Evolutionary conservation across 1,284 basidiomycete genomes (phyloP), one percentile per base, ranked within the genome.

Genomic region (Athelia sp.): DNA sequence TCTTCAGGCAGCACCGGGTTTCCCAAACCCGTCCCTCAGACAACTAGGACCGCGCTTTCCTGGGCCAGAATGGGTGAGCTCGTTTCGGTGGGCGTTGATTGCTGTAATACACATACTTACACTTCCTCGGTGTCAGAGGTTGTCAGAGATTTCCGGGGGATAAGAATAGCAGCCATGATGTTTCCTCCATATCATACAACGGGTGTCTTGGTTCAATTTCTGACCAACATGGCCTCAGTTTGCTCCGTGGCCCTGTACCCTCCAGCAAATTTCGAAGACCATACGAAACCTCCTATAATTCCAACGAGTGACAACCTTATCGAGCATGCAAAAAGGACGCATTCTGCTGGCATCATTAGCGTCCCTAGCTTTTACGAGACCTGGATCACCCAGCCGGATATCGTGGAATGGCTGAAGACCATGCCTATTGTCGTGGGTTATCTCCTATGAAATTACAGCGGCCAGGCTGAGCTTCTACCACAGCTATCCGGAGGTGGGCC

Each of bases 301-400:
- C 60, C 67, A 0, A 66, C 66, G 3, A 60, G 69, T 1, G 60
- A 64, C 4, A 67, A 63, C 47, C 62, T 66, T 13, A 43, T 71
- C 9, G 62, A 68, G 6, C 64, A 68, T 46, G 55, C 59, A 0
- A 52, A 52, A 15, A 52, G 59, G 10, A 63, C 64, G 2, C 53
- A 56, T 6, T 60, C 56, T 10, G 65, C 64, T 29, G 57, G 55
- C 15, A 49, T 70, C 21, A 55, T 68, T 1, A 59, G 56, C 18
- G 63, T 72, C 17, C 70, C 71, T 1, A 54, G 66, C n/a, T 56
- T 71, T n/a, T 50, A 72, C 17, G 61, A 68, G 43, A 51, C 66
- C 6, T 71, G 70, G 69, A 52, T 57, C 1, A 60, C 64, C 49
- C 59, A 60, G 11, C 40, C 53, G 1, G 57, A 60, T 9, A 54